Percentiles rank a stretch among this genome's conserved stretches.
Conservation (phyloP, 768 basidiomycete species). For the Tulasnella sp. region DNA sequence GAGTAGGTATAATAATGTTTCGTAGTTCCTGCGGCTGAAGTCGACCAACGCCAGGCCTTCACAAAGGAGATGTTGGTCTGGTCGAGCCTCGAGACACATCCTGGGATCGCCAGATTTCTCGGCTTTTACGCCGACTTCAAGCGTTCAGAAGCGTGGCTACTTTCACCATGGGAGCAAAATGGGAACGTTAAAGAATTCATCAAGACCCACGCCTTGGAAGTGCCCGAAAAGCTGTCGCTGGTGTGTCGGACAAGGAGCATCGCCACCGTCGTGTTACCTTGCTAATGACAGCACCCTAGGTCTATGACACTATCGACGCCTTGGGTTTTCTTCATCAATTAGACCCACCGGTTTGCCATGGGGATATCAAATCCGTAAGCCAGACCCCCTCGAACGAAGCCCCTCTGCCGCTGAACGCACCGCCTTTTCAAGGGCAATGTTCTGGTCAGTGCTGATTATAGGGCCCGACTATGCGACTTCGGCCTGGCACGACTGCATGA, state of each 20-base stretch:
- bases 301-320: not conserved
- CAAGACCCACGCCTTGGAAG: not conserved
- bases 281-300: not conserved
- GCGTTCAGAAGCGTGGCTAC: not conserved
- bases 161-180: conserved; percentile 4
- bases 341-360: conserved; percentile 14
- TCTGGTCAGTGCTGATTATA: not conserved
- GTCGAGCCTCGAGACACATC: not conserved
- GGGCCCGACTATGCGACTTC: conserved; percentile 8
- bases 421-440: not conserved
- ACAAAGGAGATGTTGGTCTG: not conserved
- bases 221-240: not conserved
- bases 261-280: too few species aligned
- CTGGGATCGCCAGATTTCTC: not conserved
- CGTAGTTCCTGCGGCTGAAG: too few species aligned
- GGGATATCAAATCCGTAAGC: conserved; percentile 21
- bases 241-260: not conserved
- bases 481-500: not conserved
- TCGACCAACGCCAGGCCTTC: not conserved
- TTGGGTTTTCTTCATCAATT: not conserved
- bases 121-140: conserved; percentile 3
- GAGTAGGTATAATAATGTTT: not conserved
- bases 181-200: not conserved
- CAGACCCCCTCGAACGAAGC: not conserved
- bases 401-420: not conserved